Evolutionary conservation across 139 green algal species (phyloP), one percentile per base, ranked within the genome.

Genomic region (Deuterostichococcus epilithicus): DNA sequence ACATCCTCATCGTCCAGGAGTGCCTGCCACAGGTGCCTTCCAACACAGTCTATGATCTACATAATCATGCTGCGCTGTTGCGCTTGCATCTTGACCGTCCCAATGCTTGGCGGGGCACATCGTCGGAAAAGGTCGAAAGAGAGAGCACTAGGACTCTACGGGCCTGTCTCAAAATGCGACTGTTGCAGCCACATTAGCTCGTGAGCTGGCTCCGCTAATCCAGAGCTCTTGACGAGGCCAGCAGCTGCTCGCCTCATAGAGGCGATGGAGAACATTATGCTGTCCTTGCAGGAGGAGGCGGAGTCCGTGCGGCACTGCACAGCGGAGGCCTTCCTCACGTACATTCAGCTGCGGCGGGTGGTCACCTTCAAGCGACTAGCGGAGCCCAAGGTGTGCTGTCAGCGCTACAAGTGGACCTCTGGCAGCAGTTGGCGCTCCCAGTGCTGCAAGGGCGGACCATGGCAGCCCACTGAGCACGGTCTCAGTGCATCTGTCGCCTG

Each of bases 1-100:
- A 98, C 84, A 97, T 98, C 72, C 72, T 98, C 13, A 80, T 90
- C 68, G 85, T 95, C 44, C 94, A 98, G 82, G 76, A 60, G 23
- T 26, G 25, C 34, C 45, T 89, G n/a, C 34, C 74, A 37, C 32
- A 80, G 81, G 82, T 76, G 59, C 18, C 3, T 25, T 37, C 3
- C 26, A 25, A 0, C 28, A 25, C 3, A 0, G 36, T 34, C 8
- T 8, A 47, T 25, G 33, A 78, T 36, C 34, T 45, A 6, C 2
- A 66, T 35, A 28, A 44, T 0, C 26, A 42, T 18, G 25, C n/a
- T 33, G 5, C 28, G 25, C 68, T 34, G 37, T 28, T 60, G 45
- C 15, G 18, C 13, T 60, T 18, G 45, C 15, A 60, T 26, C 18
- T 26, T 18, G 15, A 60, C 45, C 45, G 18, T 13, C 45, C 45